Conservation (phyloP, 2,329 filamentous ascomycete genomes). For the Xylaria sp. region DNA sequence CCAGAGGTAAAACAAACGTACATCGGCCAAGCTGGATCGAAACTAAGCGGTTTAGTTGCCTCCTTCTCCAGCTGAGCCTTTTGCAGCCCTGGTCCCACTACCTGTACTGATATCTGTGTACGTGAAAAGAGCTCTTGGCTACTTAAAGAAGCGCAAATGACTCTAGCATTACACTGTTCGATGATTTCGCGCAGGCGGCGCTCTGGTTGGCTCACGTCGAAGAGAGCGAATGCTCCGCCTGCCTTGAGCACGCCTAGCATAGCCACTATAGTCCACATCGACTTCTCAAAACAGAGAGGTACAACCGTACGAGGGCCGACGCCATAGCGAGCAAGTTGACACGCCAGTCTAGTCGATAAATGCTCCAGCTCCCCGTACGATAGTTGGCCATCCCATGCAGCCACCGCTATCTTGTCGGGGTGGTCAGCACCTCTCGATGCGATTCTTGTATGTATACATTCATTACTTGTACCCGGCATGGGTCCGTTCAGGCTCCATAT, state of each 20-base stretch:
- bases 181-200: background rate
- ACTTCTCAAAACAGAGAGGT: constrained; percentile 12
- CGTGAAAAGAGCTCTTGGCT: background rate
- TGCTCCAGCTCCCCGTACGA: constrained; percentile 16
- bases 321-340: background rate
- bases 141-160: background rate
- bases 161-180: background rate
- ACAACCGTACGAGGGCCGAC: background rate
- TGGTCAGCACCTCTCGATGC: background rate
- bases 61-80: background rate
- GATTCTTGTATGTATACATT: constrained; percentile 10
- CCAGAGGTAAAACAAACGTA: background rate
- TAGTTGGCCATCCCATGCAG: constrained; percentile 15
- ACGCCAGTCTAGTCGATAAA: background rate
- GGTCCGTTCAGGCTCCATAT: constrained; percentile 14
- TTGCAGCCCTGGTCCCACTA: background rate
- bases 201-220: background rate
- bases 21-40: background rate
- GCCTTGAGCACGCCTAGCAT: background rate
- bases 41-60: background rate
- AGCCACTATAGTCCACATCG: background rate
- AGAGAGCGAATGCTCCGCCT: background rate
- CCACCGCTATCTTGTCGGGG: background rate
- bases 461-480: background rate
- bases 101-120: background rate